phyloP scores from a whole-genome alignment of 192 early-diverging fungal species.

The Coemansia sp. region DNA sequence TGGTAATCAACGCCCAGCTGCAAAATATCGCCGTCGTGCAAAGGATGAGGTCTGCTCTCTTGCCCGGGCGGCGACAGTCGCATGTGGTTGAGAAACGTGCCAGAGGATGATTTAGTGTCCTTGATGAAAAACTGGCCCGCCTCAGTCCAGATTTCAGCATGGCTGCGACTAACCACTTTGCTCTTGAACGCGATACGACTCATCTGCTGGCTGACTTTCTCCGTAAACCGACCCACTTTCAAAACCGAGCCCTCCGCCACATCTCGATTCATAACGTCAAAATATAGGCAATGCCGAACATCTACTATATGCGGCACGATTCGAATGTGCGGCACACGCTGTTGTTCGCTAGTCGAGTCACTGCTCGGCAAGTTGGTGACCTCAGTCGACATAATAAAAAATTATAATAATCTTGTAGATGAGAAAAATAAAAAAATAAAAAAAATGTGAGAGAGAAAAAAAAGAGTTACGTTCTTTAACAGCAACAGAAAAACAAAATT shows the following conservation, averaged over 20 bases:
- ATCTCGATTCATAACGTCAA: conserved; percentile 67
- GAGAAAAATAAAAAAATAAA: conserved; percentile 16
- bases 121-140: conserved; percentile 87
- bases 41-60: conserved; percentile 78
- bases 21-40: conserved; percentile 91
- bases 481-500: background rate
- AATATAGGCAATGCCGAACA: conserved; percentile 61
- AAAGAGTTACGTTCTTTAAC: conserved; percentile 1
- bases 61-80: conserved; percentile 86
- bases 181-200: conserved; percentile 83
- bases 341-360: background rate
- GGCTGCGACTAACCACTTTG: conserved; percentile 93
- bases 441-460: conserved; percentile 13
- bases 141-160: conserved; percentile 93
- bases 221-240: conserved; percentile 78
- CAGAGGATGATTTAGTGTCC: conserved; percentile 96
- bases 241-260: conserved; percentile 64
- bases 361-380: background rate
- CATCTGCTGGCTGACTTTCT: conserved; percentile 63
- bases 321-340: conserved; percentile 53
- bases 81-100: conserved; percentile 96
- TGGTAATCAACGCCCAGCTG: conserved; percentile 98
- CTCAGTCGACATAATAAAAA: conserved; percentile 14
- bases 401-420: background rate
- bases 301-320: conserved; percentile 63